Evolutionary conservation across 306 rosid genomes (phyloP).

Genomic region (Hippophae gyantsensis): DNA sequence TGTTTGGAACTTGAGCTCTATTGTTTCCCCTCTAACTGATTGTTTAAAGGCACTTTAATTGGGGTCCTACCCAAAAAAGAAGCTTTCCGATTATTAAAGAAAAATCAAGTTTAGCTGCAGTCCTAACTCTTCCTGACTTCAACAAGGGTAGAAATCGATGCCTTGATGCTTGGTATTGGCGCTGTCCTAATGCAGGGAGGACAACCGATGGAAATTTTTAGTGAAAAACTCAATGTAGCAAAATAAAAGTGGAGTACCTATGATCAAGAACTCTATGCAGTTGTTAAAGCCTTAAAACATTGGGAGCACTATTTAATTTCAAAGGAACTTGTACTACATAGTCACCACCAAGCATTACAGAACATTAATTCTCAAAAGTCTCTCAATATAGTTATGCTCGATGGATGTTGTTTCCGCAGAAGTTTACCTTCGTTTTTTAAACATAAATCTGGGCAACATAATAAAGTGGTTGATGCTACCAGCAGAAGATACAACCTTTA

Average conservation of each 20-base stretch:
- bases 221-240: neutral
- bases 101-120: neutral
- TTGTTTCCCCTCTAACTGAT: neutral
- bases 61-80: neutral
- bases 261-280: neutral
- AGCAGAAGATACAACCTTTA: neutral
- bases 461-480: neutral
- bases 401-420: neutral
- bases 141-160: neutral
- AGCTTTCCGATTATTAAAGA: neutral
- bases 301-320: neutral
- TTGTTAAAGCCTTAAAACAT: neutral
- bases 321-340: neutral
- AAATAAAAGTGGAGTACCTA: neutral
- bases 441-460: neutral
- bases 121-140: neutral
- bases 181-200: neutral
- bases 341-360: neutral
- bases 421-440: too few species aligned
- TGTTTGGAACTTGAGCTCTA: neutral
- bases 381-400: neutral
- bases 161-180: neutral
- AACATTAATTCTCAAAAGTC: neutral
- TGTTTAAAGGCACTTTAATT: neutral
- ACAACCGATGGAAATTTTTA: neutral